Evolutionary conservation across 1,284 basidiomycete genomes (phyloP), one percentile per base, ranked within the genome.

Genomic region (Ustilago hordei): DNA sequence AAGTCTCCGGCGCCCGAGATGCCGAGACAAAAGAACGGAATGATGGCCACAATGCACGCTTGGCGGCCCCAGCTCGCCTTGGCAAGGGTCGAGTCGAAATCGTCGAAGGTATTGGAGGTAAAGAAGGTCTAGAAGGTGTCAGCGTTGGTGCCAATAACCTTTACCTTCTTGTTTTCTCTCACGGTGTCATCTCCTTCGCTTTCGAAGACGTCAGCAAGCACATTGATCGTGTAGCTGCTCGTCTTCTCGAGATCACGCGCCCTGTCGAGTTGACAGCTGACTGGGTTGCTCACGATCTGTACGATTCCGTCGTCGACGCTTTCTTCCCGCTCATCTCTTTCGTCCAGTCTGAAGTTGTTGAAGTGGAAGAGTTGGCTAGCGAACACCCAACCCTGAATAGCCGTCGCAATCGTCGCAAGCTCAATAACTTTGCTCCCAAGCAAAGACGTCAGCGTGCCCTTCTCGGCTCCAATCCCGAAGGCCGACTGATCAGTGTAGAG

Each of bases 271-370:
- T 76, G 55, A 80, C 63, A 13, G 69, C 80, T 17, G 84, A 96
- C 85, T 98, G 95, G 95, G 94, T 98, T 76, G 94, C 94, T 0
- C 95, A 98, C 86, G 93, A 92, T 17, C 89, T 98, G 60, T 89
- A 98, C 83, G 95, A 98, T 84, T 96, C 95, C 1, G 91, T 98
- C 58, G 94, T 98, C 36, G 95, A 98, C 85, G 91, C 94, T 1
- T 97, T 97, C 87, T 94, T 95, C 86, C 95, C 95, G 2, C 89
- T 95, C 64, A 88, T 96, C 55, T 90, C 92, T 61, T 92, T 92
- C 66, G 92, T 98, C 52, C 94, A 95, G 83, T 89, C 89, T 56
- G 95, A 97, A 83, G 91, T 78, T 6, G 71, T 72, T n/a, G 71
- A 75, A 34, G 71, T 80, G 36, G 78, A 80, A 48, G 64, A 69